phyloP scores from a whole-genome alignment of 1,139 yeast genomes.

The Lodderomyces margitis region DNA sequence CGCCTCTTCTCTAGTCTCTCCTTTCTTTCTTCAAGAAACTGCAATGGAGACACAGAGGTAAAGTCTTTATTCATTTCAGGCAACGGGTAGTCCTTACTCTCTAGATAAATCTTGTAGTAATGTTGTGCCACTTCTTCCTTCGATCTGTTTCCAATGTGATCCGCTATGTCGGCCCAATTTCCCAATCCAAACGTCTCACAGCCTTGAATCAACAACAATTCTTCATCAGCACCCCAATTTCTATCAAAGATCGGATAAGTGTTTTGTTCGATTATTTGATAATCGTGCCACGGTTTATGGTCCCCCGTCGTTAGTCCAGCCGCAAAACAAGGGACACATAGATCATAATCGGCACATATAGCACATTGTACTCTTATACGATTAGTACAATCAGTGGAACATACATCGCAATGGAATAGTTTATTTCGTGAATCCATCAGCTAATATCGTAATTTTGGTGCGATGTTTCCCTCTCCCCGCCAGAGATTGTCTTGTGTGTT shows the following conservation, averaged over 20 bases:
- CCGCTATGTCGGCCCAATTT: constrained; percentile 96
- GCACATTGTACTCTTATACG: constrained; percentile 91
- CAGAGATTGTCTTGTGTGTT: background rate
- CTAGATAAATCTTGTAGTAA: constrained; percentile 67
- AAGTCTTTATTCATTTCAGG: constrained; percentile 78
- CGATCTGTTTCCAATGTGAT: constrained; percentile 88
- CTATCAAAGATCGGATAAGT: constrained; percentile 87
- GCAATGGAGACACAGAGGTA: constrained; percentile 58
- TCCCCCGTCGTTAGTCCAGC: constrained; percentile 76
- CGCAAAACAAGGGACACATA: constrained; percentile 95
- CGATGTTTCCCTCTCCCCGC: background rate
- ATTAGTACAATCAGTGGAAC: constrained; percentile 92
- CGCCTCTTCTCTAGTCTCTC: constrained; percentile 67
- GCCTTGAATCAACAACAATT: constrained; percentile 81
- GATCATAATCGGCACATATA: constrained; percentile 85
- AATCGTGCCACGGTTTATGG: constrained; percentile 94
- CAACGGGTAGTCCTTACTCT: constrained; percentile 72
- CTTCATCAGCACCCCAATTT: constrained; percentile 99
- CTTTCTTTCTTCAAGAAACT: constrained; percentile 68
- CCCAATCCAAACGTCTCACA: constrained; percentile 91
- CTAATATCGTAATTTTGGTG: background rate
- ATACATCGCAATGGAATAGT: constrained; percentile 89
- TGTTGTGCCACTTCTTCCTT: constrained; percentile 90
- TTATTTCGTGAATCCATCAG: constrained; percentile 32
- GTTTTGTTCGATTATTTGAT: constrained; percentile 88